A percentile compares a stretch with the other conserved stretches of the same genome.
Conservation (phyloP, 2,329 filamentous ascomycete species). For the Pseudogymnoascus verrucosus region DNA sequence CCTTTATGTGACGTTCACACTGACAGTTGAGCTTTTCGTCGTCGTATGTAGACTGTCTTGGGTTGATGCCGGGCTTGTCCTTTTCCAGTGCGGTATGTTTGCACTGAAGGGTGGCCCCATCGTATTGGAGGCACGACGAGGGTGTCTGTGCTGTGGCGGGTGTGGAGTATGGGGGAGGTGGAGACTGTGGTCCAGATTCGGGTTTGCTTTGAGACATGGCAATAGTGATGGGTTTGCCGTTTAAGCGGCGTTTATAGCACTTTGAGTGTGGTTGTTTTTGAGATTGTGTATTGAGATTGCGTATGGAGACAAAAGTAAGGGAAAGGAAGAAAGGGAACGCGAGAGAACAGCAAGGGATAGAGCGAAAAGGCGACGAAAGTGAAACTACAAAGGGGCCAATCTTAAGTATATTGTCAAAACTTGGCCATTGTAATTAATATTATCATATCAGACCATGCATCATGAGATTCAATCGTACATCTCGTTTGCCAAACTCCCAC, state of each 20-base stretch:
- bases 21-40: neutral
- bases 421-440: neutral
- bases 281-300: neutral
- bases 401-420: neutral
- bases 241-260: neutral
- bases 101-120: neutral
- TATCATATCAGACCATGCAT: neutral
- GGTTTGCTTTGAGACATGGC: neutral
- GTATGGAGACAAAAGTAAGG: neutral
- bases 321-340: neutral
- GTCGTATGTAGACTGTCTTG: neutral
- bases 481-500: neutral
- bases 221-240: neutral
- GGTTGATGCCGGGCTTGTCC: neutral
- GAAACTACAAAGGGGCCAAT: neutral
- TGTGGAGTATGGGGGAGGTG: neutral
- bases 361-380: neutral
- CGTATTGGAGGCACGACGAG: neutral
- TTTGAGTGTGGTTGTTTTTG: neutral
- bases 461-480: neutral
- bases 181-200: neutral
- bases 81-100: neutral
- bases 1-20: neutral
- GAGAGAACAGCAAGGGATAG: neutral
- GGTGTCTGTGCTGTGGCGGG: neutral